Evolutionary conservation across 345 rosid species (phyloP).

Genomic region (Gossypium stocksii): DNA sequence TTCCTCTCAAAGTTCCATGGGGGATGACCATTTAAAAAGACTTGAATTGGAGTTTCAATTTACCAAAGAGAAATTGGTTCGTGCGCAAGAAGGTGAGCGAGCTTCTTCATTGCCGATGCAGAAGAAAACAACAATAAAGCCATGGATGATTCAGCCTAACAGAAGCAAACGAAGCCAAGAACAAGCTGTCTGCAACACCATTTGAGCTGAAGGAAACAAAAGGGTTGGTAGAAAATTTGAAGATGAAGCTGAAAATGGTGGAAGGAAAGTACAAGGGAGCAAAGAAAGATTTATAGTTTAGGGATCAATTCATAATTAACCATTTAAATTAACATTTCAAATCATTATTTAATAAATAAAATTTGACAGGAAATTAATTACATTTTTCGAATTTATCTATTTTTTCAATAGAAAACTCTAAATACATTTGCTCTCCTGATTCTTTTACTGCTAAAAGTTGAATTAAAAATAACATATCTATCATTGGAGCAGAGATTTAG

Average conservation of each 20-base stretch:
- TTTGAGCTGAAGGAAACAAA: background rate
- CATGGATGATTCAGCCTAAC: background rate
- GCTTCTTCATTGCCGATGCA: background rate
- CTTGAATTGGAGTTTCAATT: background rate
- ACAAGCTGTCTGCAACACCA: background rate
- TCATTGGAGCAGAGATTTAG: too few species aligned
- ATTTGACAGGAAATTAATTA: too few species aligned
- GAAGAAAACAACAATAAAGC: background rate
- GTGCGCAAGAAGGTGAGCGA: background rate
- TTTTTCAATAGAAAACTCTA: too few species aligned
- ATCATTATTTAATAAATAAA: too few species aligned
- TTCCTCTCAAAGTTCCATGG: background rate
- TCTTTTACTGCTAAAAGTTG: too few species aligned
- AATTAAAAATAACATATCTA: too few species aligned
- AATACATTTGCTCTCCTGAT: too few species aligned
- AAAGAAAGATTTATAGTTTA: too few species aligned
- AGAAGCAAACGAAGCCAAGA: background rate
- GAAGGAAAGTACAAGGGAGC: too few species aligned
- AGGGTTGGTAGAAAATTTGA: background rate
- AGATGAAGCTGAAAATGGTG: background rate
- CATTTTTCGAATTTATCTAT: too few species aligned
- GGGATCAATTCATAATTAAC: slow-evolving; percentile 21
- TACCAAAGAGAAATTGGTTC: background rate
- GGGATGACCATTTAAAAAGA: background rate
- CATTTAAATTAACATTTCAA: too few species aligned